Evolutionary conservation across 2,329 filamentous ascomycete genomes (phyloP).

Genomic region (Arthrobotrys conoides): DNA sequence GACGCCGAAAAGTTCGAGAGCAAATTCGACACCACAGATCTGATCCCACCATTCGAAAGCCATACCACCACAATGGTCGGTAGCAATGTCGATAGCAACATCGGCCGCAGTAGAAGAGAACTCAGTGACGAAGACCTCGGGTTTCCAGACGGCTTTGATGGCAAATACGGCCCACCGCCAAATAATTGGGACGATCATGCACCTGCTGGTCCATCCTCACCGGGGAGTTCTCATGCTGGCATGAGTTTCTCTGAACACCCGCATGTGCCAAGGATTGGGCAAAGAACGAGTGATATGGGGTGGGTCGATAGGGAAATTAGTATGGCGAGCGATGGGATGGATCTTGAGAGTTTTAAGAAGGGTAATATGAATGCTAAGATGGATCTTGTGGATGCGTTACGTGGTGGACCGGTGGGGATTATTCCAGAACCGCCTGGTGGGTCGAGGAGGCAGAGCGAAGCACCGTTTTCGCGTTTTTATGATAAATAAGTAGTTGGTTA

Average conservation of each 20-base stretch:
- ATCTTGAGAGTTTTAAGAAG: slow-evolving; percentile 49
- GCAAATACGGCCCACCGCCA: slow-evolving; percentile 37
- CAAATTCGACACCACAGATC: background rate
- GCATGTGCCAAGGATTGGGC: background rate
- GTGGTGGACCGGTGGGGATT: slow-evolving; percentile 45
- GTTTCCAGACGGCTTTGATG: slow-evolving; percentile 48
- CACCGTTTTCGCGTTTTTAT: slow-evolving; percentile 26
- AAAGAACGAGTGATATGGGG: slow-evolving; percentile 7
- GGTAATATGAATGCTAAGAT: slow-evolving; percentile 52
- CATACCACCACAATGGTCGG: slow-evolving; percentile 19
- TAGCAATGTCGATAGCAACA: slow-evolving; percentile 2
- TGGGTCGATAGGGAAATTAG: slow-evolving; percentile 52
- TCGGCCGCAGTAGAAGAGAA: slow-evolving; percentile 21
- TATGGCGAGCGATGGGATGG: slow-evolving; percentile 28
- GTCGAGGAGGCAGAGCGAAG: slow-evolving; percentile 41
- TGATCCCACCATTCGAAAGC: background rate
- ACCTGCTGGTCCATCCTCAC: background rate
- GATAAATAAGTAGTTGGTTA: background rate
- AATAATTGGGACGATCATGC: slow-evolving; percentile 35
- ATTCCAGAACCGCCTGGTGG: slow-evolving; percentile 40
- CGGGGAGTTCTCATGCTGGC: background rate
- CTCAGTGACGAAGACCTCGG: slow-evolving; percentile 45
- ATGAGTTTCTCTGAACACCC: background rate
- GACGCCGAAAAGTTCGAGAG: slow-evolving; percentile 25
- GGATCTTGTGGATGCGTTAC: slow-evolving; percentile 46